Conservation (phyloP, 352 stramenopile genomes). For the Pythium aquatile region DNA sequence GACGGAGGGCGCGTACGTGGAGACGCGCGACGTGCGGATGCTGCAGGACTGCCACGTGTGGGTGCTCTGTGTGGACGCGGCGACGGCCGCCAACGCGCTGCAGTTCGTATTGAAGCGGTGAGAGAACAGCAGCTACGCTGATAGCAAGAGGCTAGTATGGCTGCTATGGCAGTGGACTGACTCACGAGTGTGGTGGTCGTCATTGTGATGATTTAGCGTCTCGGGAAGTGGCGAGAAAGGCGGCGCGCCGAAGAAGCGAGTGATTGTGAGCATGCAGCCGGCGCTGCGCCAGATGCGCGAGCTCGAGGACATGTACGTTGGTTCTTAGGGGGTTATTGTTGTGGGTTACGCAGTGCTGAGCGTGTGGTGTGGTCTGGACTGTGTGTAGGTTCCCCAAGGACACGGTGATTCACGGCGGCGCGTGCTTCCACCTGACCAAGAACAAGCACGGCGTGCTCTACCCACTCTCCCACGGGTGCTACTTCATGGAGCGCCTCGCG, state of each 20-base stretch:
- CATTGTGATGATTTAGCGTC: constrained; percentile 2
- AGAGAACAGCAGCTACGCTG: neutral
- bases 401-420: constrained; percentile 66
- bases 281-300: constrained; percentile 53
- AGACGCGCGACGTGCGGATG: constrained; percentile 34
- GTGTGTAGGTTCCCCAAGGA: constrained; percentile 52
- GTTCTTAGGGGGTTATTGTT: neutral
- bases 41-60: constrained; percentile 59
- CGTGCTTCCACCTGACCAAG: constrained; percentile 66
- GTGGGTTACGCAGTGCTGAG: neutral
- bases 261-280: constrained; percentile 67
- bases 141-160: too few species aligned
- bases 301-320: constrained; percentile 50
- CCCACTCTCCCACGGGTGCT: constrained; percentile 65
- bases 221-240: constrained; percentile 2
- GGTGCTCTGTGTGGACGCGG: constrained; percentile 57
- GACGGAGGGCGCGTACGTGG: constrained; percentile 32
- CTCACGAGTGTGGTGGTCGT: neutral
- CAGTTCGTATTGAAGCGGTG: constrained; percentile 52
- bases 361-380: neutral
- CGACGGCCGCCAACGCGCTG: constrained; percentile 34
- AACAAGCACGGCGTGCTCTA: constrained; percentile 46
- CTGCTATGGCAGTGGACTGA: too few species aligned
- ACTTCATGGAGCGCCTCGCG: constrained; percentile 77
- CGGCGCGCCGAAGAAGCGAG: constrained; percentile 33